phyloP scores from a whole-genome alignment of 2,329 filamentous ascomycete species.

The Cladosporium sp. region DNA sequence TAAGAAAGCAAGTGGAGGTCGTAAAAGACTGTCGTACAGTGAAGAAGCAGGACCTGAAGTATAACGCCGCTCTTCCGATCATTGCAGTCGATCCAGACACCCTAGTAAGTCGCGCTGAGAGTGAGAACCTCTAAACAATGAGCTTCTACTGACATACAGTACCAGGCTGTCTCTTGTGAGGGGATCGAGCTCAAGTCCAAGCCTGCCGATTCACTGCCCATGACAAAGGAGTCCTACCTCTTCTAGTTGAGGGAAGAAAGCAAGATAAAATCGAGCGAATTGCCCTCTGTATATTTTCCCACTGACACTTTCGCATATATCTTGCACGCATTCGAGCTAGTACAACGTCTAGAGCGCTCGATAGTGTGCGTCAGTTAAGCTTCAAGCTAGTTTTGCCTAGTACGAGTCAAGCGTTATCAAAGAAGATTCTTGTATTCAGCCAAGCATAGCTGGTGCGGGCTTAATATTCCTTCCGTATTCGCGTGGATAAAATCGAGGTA shows the following conservation, averaged over 20 bases:
- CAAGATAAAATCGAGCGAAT: no score
- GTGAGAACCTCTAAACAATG: background rate
- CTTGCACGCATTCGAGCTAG: no score
- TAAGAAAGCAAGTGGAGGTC: slow-evolving; percentile 75
- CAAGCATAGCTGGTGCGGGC: no score
- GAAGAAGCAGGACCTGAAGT: slow-evolving; percentile 84
- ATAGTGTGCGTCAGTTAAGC: no score
- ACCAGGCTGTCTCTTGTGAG: background rate
- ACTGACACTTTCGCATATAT: no score
- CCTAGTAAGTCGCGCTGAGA: background rate
- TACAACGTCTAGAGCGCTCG: no score
- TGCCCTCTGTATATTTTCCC: no score
- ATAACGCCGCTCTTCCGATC: slow-evolving; percentile 75
- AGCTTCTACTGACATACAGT: background rate
- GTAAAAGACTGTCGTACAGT: slow-evolving; percentile 73
- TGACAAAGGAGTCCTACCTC: background rate
- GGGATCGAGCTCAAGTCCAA: background rate
- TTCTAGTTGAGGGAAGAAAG: background rate
- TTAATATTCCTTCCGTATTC: no score
- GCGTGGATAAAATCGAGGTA: no score
- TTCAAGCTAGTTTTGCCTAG: no score
- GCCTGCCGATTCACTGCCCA: background rate
- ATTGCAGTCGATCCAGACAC: slow-evolving; percentile 63
- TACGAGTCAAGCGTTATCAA: no score
- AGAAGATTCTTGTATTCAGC: no score